These are phyloP conservation scores for Sporisorium scitamineum DNA, from an alignment of 1,284 basidiomycete species.

Conservation along the genomic window DNA sequence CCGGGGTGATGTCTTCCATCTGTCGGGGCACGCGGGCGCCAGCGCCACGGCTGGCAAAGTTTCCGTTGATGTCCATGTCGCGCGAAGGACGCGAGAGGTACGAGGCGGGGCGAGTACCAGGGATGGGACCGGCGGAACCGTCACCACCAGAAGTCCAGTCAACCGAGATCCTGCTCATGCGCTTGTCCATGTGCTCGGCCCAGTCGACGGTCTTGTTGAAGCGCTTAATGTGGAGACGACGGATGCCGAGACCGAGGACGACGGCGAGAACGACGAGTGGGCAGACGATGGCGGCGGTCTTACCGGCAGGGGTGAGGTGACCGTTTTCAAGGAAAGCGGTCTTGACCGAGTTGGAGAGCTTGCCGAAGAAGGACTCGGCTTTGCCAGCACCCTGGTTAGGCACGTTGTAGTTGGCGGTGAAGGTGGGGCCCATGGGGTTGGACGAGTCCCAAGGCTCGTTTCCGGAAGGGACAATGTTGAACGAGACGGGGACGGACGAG, in stretches of 20 bases:
- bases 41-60: conserved; percentile 55
- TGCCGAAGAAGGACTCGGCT: conserved; percentile 48
- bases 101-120: conserved; percentile 60
- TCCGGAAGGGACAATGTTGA: conserved; percentile 67
- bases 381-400: conserved; percentile 50
- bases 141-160: conserved; percentile 64
- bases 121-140: conserved; percentile 56
- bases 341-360: conserved; percentile 53
- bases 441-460: conserved; percentile 67
- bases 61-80: conserved; percentile 35
- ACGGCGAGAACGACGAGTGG: conserved; percentile 58
- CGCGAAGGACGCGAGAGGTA: conserved; percentile 53
- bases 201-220: conserved; percentile 67
- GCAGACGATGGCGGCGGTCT: conserved; percentile 65
- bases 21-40: conserved; percentile 50
- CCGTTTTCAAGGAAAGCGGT: conserved; percentile 58
- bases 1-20: conserved; percentile 52
- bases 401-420: conserved; percentile 58
- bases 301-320: conserved; percentile 57
- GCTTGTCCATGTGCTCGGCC: conserved; percentile 67
- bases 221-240: conserved; percentile 66
- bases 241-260: conserved; percentile 54
- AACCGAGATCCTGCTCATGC: conserved; percentile 65
- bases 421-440: conserved; percentile 64
- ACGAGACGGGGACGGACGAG: conserved; percentile 51